Base-by-base conservation (phyloP, 192 early-diverging fungal genomes). In the Coemansia sp. region DNA sequence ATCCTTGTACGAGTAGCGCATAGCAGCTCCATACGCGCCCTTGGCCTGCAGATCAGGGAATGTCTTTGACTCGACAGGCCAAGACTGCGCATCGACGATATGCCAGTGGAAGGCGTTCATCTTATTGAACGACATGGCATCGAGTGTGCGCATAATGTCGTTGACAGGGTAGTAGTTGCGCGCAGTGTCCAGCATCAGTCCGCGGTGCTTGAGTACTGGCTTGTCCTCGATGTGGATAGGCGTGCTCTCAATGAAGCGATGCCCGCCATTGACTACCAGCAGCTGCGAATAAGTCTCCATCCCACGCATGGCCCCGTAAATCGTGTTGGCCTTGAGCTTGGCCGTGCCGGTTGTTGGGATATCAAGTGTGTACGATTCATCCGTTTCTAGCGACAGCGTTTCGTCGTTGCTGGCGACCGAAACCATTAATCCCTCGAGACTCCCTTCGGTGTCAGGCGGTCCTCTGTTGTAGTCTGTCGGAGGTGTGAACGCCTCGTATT, bases 81-180 rank as follows among this genome's bases (percentile, higher is more conserved):
- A 92, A 6, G 88, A 87, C 56, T 89, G 87, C 31, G 86, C 65
- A 45, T 91, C 91, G 0, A 85, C 84, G 18, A 93, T 79, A 63
- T 93, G 91, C 90, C 90, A 92, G 77, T 92, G 91, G 51, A 92
- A 84, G 11, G 90, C 87, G 38, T 92, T 92, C 63, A 91, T 66
- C 85, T 92, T 91, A 75, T 85, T 87, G 68, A 84, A 88, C 55
- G 88, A 73, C 78, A 90, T 85, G 42, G 86, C 89, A 59, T 90
- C 88, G 16, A 90, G 82, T 9, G 87, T 88, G 36, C 85, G 79
- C 73, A 82, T 62, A 31, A 91, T 76, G 26, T 71, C 73, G 31
- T 74, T 69, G 37, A 91, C 66, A 2, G 85, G 80, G 62, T 83
- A 91, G 31, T 84, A 92, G 80, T 90, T 88, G 56, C 89, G 85